Evolutionary conservation across 306 rosid genomes (phyloP).

Genomic region (Pueraria montana): DNA sequence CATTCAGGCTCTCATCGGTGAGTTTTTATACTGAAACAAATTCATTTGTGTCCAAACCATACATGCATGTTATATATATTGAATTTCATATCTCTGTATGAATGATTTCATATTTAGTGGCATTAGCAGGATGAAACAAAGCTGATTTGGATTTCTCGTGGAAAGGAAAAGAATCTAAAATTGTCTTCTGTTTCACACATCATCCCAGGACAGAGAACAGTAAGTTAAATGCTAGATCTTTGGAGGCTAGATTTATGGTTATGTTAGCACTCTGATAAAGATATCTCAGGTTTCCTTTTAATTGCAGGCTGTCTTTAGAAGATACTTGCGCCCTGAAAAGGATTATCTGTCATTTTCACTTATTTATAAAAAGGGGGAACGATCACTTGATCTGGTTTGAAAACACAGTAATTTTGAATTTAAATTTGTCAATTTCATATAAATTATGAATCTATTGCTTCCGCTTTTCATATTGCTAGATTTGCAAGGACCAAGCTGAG

Average conservation of each 20-base stretch:
- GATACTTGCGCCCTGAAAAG: constrained; percentile 94
- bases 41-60: neutral
- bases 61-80: constrained; percentile 15
- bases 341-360: constrained; percentile 93
- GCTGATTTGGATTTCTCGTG: constrained; percentile 82
- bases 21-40: constrained; percentile 46
- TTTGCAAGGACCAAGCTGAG: constrained; percentile 96
- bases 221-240: constrained; percentile 60
- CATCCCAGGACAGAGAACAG: constrained; percentile 94
- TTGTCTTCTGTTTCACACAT: constrained; percentile 70
- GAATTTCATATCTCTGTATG: constrained; percentile 44
- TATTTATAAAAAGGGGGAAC: constrained; percentile 75
- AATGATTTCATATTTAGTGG: constrained; percentile 57
- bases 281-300: constrained; percentile 13
- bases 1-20: constrained; percentile 86
- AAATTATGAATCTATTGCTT: constrained; percentile 36
- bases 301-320: constrained; percentile 88
- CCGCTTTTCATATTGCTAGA: constrained; percentile 59
- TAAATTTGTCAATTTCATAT: constrained; percentile 19
- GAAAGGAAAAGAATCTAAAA: constrained; percentile 78
- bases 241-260: constrained; percentile 9
- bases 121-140: constrained; percentile 86
- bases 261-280: neutral
- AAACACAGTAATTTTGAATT: constrained; percentile 37
- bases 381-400: constrained; percentile 94